These are phyloP conservation scores for Aphanomyces stellatus DNA, from an alignment of 352 stramenopile genomes.

Conservation along the genomic window DNA sequence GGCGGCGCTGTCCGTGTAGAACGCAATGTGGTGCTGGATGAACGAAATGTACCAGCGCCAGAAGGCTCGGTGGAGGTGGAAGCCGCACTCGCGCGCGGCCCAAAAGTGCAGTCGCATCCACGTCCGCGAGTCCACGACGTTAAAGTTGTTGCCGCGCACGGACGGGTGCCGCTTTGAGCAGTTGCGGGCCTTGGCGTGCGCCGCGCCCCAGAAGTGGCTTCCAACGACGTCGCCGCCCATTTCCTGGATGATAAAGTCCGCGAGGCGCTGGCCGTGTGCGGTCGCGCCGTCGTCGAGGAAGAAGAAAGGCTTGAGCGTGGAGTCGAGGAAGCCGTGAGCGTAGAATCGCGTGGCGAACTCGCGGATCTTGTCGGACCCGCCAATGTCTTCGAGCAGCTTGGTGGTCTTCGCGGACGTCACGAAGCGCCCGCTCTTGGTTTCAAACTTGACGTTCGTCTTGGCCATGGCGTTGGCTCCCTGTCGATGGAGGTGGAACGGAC, in stretches of 20 bases:
- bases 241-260: constrained; percentile 16
- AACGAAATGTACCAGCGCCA: constrained; percentile 43
- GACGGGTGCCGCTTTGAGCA: neutral
- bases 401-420: neutral
- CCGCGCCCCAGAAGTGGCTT: neutral
- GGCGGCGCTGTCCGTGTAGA: constrained; percentile 37
- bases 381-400: neutral
- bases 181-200: constrained; percentile 7
- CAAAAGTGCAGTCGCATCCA: constrained; percentile 68
- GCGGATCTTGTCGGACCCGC: constrained; percentile 9
- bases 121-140: constrained; percentile 42
- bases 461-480: no score
- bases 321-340: constrained; percentile 4
- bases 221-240: constrained; percentile 15
- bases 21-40: constrained; percentile 43
- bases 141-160: constrained; percentile 34
- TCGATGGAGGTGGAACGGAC: no score
- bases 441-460: no score
- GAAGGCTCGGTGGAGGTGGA: constrained; percentile 32
- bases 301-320: constrained; percentile 12
- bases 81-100: constrained; percentile 33
- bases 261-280: constrained; percentile 9
- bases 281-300: constrained; percentile 8
- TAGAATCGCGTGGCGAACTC: constrained; percentile 11
- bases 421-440: no score